Base-by-base conservation (phyloP, 345 rosid species). In the Lumnitzera littorea region DNA sequence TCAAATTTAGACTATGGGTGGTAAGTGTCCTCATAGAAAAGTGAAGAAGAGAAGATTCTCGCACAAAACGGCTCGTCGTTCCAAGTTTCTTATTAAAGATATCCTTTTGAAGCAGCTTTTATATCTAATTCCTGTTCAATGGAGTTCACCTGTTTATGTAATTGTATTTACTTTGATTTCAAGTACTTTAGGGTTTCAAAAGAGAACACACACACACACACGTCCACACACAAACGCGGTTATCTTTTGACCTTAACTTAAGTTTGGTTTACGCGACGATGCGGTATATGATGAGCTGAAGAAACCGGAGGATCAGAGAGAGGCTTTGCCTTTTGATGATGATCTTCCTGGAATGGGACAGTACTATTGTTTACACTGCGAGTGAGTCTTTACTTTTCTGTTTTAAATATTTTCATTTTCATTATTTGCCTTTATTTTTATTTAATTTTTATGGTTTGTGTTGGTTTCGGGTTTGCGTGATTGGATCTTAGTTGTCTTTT, bases 301-400 rank as follows among this genome's bases (percentile, higher is more conserved):
- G 57, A 90, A 86, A 77, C 74, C 88, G 20, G 91, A 81, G 41
- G 64, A 64, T 10, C 92, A 67, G 72, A 65, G 70, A 36, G 76
- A 74, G 70, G 74, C 76, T 15, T 68, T 79, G 56, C 89, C 96
- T 48, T 65, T 74, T 24, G 95, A 91, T 53, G 94, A 88, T 63
- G 96, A 95, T 60, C 83, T 91, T 57, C 99, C 99, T 57, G 99
- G 97, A 48, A 95, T 95, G 99, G 99, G 97, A 4, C 99, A 95
- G 62, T 85, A 73, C 74, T 95, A 91, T 70, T 95, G 99, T 82
- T 67, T 88, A 46, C 92, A 83, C 77, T 95, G 99, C 94, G 97
- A 95, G 99, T 94, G 71, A 67, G 56, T 43, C 46, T 41, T 48
- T 36, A 13, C 13, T 5, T 58, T 24, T 51, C 2, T 46, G 31